Evolutionary conservation across 129 eudicot genomes (phyloP), one percentile per base, ranked within the genome.

Genomic region (Lonicera japonica): DNA sequence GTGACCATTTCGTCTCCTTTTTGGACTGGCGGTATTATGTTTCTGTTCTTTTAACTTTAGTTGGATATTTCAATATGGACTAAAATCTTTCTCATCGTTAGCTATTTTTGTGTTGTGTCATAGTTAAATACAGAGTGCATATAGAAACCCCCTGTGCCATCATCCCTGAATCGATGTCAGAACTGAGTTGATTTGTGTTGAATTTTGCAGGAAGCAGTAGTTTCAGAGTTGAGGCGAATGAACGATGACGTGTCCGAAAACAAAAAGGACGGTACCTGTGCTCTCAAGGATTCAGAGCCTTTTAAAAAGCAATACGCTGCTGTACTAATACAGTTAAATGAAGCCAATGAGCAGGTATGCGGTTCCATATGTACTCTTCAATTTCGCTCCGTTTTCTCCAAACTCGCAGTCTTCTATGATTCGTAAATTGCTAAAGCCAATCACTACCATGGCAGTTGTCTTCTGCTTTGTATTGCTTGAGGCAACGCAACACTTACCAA

Each of bases 301-400:
- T 92, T 92, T 60, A 82, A 82, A 66, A 92, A 87, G 71, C 88
- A 87, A 76, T 87, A 87, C 73, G 96, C 95, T 52, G 98, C 95
- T 41, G 85, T 87, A 48, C 83, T 92, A 47, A 68, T 80, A 68
- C 94, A 80, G 63, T 58, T 92, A 67, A 70, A 82, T 68, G 91
- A 84, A 65, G 86, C 79, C 51, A 82, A 87, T 75, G 78, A 79
- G 34, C 82, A 85, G 90, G 98, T 74, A 79, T 65, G 78, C 54
- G 36, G 36, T 39, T 51, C 60, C 43, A 50, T 25, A 21, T 64
- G 62, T 53, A 56, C 38, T 43, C 52, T 63, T 47, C n/a, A 12
- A 56, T 25, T 19, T 56, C 47, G 61, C 51, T 15, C 34, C 25
- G 17, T 4, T 41, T 25, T 40, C 11, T 21, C 47, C 4, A 12